Conservation (phyloP, 768 basidiomycete species). For the Tricholoma furcatifolium region DNA sequence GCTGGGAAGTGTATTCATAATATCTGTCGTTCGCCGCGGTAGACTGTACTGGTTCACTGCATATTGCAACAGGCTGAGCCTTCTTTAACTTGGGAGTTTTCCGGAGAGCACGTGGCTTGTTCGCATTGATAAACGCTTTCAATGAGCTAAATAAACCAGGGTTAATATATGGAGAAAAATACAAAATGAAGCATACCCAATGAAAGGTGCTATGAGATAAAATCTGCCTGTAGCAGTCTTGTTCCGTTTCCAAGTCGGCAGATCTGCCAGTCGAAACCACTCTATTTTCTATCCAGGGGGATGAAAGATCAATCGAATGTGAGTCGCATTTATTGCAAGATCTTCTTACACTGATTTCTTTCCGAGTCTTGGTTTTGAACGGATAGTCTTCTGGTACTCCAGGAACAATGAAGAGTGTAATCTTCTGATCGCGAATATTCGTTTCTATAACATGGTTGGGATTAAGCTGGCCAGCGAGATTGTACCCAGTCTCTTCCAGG, state of each 20-base stretch:
- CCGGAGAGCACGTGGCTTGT: slow-evolving; percentile 51
- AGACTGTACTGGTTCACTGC: not conserved
- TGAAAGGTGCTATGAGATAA: slow-evolving; percentile 94
- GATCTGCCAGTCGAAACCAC: slow-evolving; percentile 88
- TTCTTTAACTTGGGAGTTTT: slow-evolving; percentile 32
- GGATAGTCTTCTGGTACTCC: slow-evolving; percentile 84
- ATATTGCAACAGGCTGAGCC: slow-evolving; percentile 5
- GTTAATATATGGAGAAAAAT: slow-evolving; percentile 8
- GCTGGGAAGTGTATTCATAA: slow-evolving; percentile 68
- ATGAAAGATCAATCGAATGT: slow-evolving; percentile 17
- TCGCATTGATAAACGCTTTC: slow-evolving; percentile 66
- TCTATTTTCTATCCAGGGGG: slow-evolving; percentile 74
- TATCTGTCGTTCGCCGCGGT: slow-evolving; percentile 32
- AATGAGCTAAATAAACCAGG: slow-evolving; percentile 46
- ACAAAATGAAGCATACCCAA: slow-evolving; percentile 51
- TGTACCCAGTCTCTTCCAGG: slow-evolving; percentile 95
- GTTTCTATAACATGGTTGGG: slow-evolving; percentile 75
- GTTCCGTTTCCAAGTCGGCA: slow-evolving; percentile 91
- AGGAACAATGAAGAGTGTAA: slow-evolving; percentile 88
- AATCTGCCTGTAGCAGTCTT: slow-evolving; percentile 75
- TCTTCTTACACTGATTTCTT: slow-evolving; percentile 89
- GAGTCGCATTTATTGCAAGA: not conserved
- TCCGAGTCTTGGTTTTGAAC: slow-evolving; percentile 93
- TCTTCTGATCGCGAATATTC: slow-evolving; percentile 86
- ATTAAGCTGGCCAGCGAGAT: slow-evolving; percentile 67